These are phyloP conservation scores for Colletotrichum agaves DNA, from an alignment of 2,329 filamentous ascomycete species.

Conservation along the genomic window DNA sequence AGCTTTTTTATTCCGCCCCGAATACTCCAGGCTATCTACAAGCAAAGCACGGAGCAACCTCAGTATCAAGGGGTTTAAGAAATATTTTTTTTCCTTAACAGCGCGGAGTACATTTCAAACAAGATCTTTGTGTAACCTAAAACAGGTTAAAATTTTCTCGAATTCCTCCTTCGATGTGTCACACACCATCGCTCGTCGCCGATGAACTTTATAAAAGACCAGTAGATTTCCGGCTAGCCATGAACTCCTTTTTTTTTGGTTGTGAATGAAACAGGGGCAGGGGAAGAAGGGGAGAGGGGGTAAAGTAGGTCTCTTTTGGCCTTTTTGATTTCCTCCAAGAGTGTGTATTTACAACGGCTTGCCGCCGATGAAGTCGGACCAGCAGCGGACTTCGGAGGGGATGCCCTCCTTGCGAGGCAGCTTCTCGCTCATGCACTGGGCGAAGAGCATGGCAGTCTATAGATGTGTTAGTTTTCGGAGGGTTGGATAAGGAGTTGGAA, in stretches of 20 bases:
- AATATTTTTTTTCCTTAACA: no score
- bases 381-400: slow-evolving; percentile 88
- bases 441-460: slow-evolving; percentile 94
- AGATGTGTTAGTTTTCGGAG: slow-evolving; percentile 44
- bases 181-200: slow-evolving; percentile 12
- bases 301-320: background rate
- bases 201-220: slow-evolving; percentile 7
- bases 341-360: slow-evolving; percentile 74
- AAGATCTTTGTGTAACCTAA: slow-evolving; percentile 9
- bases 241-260: slow-evolving; percentile 9
- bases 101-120: background rate
- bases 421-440: slow-evolving; percentile 97
- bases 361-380: slow-evolving; percentile 94
- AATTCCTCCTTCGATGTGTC: slow-evolving; percentile 12
- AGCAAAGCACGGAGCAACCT: background rate
- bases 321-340: background rate
- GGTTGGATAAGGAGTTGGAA: background rate
- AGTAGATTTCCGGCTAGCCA: slow-evolving; percentile 26
- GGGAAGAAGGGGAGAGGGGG: background rate
- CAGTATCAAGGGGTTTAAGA: no score
- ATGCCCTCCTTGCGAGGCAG: slow-evolving; percentile 89
- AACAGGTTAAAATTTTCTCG: slow-evolving; percentile 15
- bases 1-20: background rate
- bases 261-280: slow-evolving; percentile 11
- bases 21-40: slow-evolving; percentile 10